Conservation (phyloP, 2,329 filamentous ascomycete species). For the Tympanopsis confertula region DNA sequence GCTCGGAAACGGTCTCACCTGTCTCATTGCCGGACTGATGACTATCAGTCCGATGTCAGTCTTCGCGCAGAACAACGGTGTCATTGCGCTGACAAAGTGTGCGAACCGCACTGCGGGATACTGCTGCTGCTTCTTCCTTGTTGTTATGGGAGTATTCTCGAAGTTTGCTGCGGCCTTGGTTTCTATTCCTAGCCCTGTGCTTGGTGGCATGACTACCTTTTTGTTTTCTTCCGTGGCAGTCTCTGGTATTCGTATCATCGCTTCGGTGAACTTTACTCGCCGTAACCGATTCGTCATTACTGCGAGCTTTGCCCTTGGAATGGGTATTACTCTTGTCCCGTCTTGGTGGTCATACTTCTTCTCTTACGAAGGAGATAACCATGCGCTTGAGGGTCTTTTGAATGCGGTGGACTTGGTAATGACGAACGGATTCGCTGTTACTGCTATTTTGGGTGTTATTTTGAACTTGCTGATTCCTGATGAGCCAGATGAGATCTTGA, state of each 20-base stretch:
- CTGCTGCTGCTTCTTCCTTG: slow-evolving; percentile 63
- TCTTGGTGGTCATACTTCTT: slow-evolving; percentile 63
- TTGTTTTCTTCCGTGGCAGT: slow-evolving; percentile 68
- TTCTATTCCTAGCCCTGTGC: slow-evolving; percentile 56
- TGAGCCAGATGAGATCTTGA: slow-evolving; percentile 34
- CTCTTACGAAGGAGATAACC: slow-evolving; percentile 58
- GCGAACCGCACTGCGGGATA: slow-evolving; percentile 74
- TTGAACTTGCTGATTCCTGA: slow-evolving; percentile 65
- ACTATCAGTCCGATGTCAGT: slow-evolving; percentile 72
- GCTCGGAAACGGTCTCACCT: slow-evolving; percentile 66
- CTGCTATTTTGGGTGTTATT: slow-evolving; percentile 60
- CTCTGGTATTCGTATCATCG: slow-evolving; percentile 67
- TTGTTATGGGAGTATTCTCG: slow-evolving; percentile 71
- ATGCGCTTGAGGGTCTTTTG: slow-evolving; percentile 58
- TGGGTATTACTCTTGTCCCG: slow-evolving; percentile 55
- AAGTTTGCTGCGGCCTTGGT: slow-evolving; percentile 75
- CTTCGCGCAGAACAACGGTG: slow-evolving; percentile 77
- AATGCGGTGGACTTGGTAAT: slow-evolving; percentile 64
- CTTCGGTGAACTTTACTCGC: slow-evolving; percentile 60
- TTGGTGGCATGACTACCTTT: slow-evolving; percentile 70
- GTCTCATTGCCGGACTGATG: slow-evolving; percentile 62
- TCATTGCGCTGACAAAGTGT: slow-evolving; percentile 71
- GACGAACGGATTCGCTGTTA: slow-evolving; percentile 65
- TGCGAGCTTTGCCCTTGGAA: slow-evolving; percentile 61
- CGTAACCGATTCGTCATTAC: slow-evolving; percentile 76